Conservation (phyloP, 2,329 filamentous ascomycete species). For the Ophiostoma ulmi region DNA sequence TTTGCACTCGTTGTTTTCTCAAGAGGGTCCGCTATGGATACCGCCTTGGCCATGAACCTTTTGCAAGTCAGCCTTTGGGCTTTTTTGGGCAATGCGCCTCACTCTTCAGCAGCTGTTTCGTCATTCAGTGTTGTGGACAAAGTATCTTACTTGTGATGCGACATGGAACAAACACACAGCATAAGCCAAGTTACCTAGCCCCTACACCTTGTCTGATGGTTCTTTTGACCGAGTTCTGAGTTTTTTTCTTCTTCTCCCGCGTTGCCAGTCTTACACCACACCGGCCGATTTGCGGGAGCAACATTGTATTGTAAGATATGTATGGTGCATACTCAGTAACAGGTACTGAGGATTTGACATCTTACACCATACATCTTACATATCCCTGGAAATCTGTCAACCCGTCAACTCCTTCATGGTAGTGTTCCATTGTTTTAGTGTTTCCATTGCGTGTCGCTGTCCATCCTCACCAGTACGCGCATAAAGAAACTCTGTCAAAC, state of each 20-base stretch:
- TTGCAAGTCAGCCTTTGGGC: not conserved
- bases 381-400: not conserved
- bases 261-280: not conserved
- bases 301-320: not conserved
- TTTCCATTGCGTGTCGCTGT: not conserved
- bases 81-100: not conserved
- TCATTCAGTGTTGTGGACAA: not conserved
- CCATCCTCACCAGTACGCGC: not conserved
- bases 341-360: not conserved
- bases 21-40: not conserved
- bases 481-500: conserved; percentile 3
- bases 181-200: not conserved
- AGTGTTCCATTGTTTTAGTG: conserved; percentile 4
- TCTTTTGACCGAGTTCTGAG: not conserved
- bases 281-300: not conserved
- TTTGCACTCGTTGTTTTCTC: conserved; percentile 3
- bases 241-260: too few relatives aligned
- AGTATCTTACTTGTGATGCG: not conserved
- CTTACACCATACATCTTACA: conserved; percentile 6
- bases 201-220: not conserved
- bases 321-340: not conserved
- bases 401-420: not conserved
- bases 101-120: not conserved
- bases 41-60: not conserved
- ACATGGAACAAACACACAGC: not conserved